phyloP scores from a whole-genome alignment of 225 moss, liverwort and hornwort species.

The Polytrichum commune region DNA sequence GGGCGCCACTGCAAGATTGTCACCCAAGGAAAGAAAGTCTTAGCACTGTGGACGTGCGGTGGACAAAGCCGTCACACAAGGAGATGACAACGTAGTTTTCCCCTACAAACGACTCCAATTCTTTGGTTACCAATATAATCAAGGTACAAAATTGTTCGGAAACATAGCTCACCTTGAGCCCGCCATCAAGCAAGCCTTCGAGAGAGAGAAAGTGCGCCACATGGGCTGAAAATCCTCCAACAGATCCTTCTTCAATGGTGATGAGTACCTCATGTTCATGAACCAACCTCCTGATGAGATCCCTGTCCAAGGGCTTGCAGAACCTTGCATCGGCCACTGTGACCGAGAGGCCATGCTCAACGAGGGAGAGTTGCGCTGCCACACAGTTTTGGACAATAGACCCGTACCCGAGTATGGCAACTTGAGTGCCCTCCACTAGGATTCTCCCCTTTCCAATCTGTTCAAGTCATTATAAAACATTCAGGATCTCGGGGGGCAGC shows the following conservation, averaged over 20 bases:
- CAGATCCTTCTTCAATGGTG: constrained; percentile 14
- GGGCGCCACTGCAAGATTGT: constrained; percentile 14
- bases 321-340: constrained; percentile 15
- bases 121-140: no score
- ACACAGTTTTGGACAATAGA: constrained; percentile 16
- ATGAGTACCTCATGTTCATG: constrained; percentile 15
- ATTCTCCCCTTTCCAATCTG: constrained; percentile 17
- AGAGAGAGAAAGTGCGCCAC: constrained; percentile 12
- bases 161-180: constrained; percentile 10
- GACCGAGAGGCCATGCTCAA: constrained; percentile 6
- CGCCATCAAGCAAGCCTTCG: constrained; percentile 11
- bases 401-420: constrained; percentile 11
- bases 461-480: background rate
- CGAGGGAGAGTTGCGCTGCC: constrained; percentile 3
- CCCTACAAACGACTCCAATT: no score
- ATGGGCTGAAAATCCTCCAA: constrained; percentile 13
- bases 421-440: constrained; percentile 12
- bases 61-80: background rate
- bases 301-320: constrained; percentile 16
- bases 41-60: background rate
- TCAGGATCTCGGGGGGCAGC: background rate
- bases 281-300: constrained; percentile 11
- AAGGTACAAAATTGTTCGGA: background rate
- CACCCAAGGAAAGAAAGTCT: background rate
- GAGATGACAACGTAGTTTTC: no score